These are phyloP conservation scores for Phaeosphaeria sp. DNA, from an alignment of 2,329 filamentous ascomycete species.

Conservation along the genomic window DNA sequence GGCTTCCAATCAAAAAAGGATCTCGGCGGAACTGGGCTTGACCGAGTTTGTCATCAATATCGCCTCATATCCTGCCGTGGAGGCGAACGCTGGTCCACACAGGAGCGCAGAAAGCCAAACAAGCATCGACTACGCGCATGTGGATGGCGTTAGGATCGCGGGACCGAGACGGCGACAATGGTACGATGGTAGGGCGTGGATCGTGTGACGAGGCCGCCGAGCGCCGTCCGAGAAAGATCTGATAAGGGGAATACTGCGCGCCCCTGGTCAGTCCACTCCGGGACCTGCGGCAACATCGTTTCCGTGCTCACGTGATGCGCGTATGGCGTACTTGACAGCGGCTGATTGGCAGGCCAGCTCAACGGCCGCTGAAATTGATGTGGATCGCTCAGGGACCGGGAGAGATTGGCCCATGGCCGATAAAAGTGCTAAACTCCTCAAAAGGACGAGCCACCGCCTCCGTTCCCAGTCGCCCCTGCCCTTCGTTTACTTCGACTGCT, in stretches of 20 bases:
- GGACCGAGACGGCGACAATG: constrained; percentile 1
- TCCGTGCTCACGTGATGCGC: background rate
- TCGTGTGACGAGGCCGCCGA: constrained; percentile 11
- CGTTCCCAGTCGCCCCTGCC: constrained; percentile 2
- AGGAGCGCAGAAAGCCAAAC: background rate
- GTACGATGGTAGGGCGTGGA: constrained; percentile 10
- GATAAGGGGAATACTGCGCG: constrained; percentile 6
- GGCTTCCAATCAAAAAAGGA: background rate
- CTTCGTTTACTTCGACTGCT: constrained; percentile 6
- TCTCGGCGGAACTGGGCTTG: background rate
- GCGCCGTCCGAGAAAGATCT: constrained; percentile 1
- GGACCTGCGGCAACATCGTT: background rate
- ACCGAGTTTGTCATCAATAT: background rate
- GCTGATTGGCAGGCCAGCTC: background rate
- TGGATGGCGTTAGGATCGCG: background rate
- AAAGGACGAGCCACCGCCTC: constrained; percentile 10
- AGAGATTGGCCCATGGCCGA: constrained; percentile 20
- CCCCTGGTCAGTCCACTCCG: constrained; percentile 13
- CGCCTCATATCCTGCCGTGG: too few relatives aligned
- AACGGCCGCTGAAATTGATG: constrained; percentile 5
- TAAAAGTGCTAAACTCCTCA: constrained; percentile 8
- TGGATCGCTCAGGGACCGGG: constrained; percentile 9
- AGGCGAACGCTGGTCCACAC: background rate
- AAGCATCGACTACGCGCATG: background rate
- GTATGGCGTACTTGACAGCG: background rate